These are phyloP conservation scores for Torulaspora globosa DNA, from an alignment of 1,139 yeast species.

Conservation along the genomic window DNA sequence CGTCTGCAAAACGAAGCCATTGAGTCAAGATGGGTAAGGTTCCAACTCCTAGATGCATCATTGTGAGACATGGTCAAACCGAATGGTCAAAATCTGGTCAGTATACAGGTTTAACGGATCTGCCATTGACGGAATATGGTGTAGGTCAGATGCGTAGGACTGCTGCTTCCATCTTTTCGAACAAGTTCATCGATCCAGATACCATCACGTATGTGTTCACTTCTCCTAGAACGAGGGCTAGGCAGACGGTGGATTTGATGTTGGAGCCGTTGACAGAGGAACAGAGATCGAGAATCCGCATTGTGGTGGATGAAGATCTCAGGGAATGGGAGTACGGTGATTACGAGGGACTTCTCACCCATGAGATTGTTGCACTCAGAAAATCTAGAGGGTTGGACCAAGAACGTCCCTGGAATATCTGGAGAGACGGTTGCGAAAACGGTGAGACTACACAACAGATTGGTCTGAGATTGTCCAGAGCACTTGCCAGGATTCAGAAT, in stretches of 20 bases:
- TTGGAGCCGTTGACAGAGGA: conserved; percentile 49
- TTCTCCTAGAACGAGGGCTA: conserved; percentile 80
- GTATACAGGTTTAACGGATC: conserved; percentile 80
- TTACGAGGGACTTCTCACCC: conserved; percentile 77
- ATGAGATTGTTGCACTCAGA: conserved; percentile 60
- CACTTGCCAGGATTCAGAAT: conserved; percentile 57
- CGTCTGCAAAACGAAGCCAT: conserved; percentile 1
- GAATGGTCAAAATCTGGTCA: conserved; percentile 95
- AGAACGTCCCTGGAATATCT: conserved; percentile 68
- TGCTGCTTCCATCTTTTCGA: conserved; percentile 58
- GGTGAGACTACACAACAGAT: conserved; percentile 73
- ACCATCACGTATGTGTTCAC: conserved; percentile 61
- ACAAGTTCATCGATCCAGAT: conserved; percentile 56
- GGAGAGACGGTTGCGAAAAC: conserved; percentile 90
- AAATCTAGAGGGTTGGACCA: conserved; percentile 55
- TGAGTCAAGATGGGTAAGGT: conserved; percentile 35
- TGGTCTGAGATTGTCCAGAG: conserved; percentile 62
- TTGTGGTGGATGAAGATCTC: conserved; percentile 60
- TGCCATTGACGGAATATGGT: conserved; percentile 74
- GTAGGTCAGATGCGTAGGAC: conserved; percentile 69
- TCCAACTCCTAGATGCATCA: conserved; percentile 66
- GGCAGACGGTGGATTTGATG: conserved; percentile 61
- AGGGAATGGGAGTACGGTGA: conserved; percentile 97
- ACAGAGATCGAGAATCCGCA: conserved; percentile 43
- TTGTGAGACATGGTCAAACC: conserved; percentile 78